These are phyloP conservation scores for Ophiostoma australiae DNA, from an alignment of 2,329 filamentous ascomycete genomes.

Conservation along the genomic window DNA sequence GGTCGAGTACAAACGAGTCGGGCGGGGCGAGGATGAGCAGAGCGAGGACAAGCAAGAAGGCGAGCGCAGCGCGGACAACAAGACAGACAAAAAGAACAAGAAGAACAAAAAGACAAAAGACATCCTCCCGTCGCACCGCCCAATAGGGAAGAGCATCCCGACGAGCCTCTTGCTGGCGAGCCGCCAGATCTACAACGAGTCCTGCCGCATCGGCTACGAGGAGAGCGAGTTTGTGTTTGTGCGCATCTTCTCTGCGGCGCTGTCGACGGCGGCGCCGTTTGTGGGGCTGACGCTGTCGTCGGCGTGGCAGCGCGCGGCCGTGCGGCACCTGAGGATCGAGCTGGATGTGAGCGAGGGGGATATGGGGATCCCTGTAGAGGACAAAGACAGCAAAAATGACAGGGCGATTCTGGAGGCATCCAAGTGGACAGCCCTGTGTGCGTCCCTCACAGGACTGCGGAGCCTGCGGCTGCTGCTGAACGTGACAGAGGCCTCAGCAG, in stretches of 20 bases:
- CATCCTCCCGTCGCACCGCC: conserved; percentile 36
- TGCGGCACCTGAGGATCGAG: conserved; percentile 42
- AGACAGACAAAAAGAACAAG: no score
- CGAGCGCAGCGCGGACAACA: background rate
- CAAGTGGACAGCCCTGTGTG: background rate
- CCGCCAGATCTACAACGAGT: conserved; percentile 42
- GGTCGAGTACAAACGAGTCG: background rate
- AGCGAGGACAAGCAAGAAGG: background rate
- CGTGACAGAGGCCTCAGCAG: conserved; percentile 20
- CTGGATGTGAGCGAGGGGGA: conserved; percentile 41
- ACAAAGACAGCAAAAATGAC: background rate
- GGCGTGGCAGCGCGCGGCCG: conserved; percentile 41
- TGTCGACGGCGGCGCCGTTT: conserved; percentile 40
- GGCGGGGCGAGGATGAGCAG: no score
- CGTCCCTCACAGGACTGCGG: conserved; percentile 32
- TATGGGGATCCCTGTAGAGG: conserved; percentile 28
- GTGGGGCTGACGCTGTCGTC: conserved; percentile 7
- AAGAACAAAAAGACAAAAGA: background rate
- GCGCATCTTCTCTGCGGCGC: conserved; percentile 44
- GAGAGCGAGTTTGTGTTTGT: conserved; percentile 45
- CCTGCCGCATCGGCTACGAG: conserved; percentile 39
- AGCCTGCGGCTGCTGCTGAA: conserved; percentile 40
- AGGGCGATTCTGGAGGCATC: background rate
- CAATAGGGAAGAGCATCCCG: conserved; percentile 38
- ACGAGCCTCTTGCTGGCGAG: conserved; percentile 38